Percentiles rank a stretch among this genome's conserved stretches.
phyloP scores from a whole-genome alignment of 73 alveolate genomes.

The Paramecium biaurelia region DNA sequence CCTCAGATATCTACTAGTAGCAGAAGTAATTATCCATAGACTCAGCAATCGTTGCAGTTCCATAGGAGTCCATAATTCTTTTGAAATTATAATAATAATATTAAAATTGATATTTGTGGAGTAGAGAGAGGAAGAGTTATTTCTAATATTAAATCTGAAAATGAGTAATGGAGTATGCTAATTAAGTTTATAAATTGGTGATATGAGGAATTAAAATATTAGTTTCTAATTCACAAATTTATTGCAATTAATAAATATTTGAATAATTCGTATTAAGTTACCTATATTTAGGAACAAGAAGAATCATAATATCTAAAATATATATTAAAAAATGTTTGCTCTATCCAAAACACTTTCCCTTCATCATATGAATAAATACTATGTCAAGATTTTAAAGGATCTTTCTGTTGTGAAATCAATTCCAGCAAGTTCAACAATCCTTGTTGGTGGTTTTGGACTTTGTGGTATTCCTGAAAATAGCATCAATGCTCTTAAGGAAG shows the following conservation, averaged over 20 bases:
- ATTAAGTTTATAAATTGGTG: not conserved
- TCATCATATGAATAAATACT: not conserved
- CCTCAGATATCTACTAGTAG: not conserved
- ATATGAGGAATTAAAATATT: not conserved
- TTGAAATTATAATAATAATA: not conserved
- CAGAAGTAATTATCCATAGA: not conserved
- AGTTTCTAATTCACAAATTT: not conserved
- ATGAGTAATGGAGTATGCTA: not conserved
- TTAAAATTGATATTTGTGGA: not conserved
- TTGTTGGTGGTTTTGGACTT: slow-evolving; percentile 92
- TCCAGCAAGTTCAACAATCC: slow-evolving; percentile 70
- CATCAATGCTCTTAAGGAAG: slow-evolving; percentile 73
- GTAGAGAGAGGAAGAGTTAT: no score
- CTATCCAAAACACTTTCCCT: not conserved
- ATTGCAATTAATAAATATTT: not conserved
- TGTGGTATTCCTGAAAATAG: slow-evolving; percentile 96
- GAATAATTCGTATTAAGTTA: not conserved
- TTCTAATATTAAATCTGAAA: not conserved
- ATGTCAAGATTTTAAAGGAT: not conserved
- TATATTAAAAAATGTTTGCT: not conserved
- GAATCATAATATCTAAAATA: not conserved
- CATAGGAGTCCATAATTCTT: not conserved
- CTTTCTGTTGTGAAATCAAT: slow-evolving; percentile 75
- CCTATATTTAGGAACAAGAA: not conserved
- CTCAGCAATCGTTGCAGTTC: not conserved